Percentiles rank a stretch among this genome's conserved stretches.
Evolutionary conservation across 169 alveolate genomes (phyloP).

Genomic region (Nephromyces sp.): DNA sequence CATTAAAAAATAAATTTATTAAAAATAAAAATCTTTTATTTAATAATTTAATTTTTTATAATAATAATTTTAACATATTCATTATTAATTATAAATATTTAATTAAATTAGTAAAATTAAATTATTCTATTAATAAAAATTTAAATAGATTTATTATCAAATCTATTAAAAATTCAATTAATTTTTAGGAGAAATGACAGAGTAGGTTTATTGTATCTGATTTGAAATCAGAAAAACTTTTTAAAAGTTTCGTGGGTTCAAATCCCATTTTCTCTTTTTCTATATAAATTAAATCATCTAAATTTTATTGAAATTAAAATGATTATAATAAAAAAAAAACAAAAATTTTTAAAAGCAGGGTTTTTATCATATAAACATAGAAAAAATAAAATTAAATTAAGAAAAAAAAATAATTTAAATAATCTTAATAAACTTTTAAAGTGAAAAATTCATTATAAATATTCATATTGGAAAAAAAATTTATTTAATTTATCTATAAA

Average conservation of each 20-base stretch:
- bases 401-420: not conserved
- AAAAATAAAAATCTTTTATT: not conserved
- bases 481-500: not conserved
- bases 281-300: not conserved
- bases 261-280: conserved; percentile 14
- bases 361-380: not conserved
- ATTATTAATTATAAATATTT: too few relatives aligned
- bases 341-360: not conserved
- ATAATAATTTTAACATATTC: not conserved
- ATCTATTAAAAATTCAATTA: not conserved
- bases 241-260: conserved; percentile 10
- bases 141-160: not conserved
- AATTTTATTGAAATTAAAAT: not conserved
- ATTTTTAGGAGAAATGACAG: conserved; percentile 13
- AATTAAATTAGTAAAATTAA: not conserved
- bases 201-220: conserved; percentile 18
- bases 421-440: too few relatives aligned
- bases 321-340: not conserved
- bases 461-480: not conserved
- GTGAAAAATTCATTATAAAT: too few relatives aligned
- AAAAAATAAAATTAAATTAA: not conserved
- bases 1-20: not conserved
- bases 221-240: conserved; percentile 11
- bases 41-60: conserved; percentile 7
- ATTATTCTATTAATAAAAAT: not conserved